phyloP scores from a whole-genome alignment of 179 eudicot species.

The Silene coronaria region DNA sequence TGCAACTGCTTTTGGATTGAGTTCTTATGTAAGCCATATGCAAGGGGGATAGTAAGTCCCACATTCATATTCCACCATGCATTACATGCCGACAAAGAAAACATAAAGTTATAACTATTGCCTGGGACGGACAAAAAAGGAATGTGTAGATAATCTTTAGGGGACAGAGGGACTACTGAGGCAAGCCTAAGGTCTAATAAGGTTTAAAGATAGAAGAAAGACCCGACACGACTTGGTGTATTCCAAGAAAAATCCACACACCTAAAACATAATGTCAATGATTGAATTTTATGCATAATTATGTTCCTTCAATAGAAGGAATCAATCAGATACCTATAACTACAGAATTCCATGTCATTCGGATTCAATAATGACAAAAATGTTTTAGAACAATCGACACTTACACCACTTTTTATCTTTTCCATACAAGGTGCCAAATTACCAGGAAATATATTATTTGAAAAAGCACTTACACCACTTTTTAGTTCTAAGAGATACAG shows the following conservation, averaged over 20 bases:
- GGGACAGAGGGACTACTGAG: too few relatives aligned
- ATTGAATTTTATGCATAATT: neutral
- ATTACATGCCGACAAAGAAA: too few relatives aligned
- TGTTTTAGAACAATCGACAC: neutral
- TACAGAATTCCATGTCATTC: neutral
- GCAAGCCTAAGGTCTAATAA: neutral
- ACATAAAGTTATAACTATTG: too few relatives aligned
- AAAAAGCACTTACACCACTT: too few relatives aligned
- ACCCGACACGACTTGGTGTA: neutral
- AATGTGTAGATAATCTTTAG: too few relatives aligned
- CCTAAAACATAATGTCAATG: neutral
- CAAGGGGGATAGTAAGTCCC: neutral
- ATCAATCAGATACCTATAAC: neutral
- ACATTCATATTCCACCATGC: too few relatives aligned
- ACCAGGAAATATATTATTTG: too few relatives aligned
- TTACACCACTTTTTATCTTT: neutral
- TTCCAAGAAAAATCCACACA: neutral
- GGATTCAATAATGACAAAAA: neutral
- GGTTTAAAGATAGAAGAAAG: neutral
- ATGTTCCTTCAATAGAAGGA: neutral
- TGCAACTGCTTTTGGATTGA: too few relatives aligned
- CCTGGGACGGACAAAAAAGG: too few relatives aligned
- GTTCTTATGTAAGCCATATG: too few relatives aligned
- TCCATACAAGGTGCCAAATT: too few relatives aligned
- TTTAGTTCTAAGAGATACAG: too few relatives aligned